These are phyloP conservation scores for Malus hybrid DNA, from an alignment of 331 rosid species.

Conservation along the genomic window DNA sequence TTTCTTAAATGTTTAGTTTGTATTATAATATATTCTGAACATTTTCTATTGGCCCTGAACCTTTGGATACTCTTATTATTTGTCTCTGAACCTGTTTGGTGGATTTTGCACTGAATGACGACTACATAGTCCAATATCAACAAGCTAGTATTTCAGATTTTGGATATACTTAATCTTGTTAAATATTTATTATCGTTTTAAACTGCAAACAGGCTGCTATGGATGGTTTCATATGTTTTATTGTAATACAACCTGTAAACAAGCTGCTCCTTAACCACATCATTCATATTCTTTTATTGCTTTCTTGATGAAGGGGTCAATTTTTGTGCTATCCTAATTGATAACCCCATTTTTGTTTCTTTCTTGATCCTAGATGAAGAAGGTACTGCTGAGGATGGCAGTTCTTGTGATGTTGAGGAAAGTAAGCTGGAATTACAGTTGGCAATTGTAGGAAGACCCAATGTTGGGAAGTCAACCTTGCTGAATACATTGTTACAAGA, in stretches of 20 bases:
- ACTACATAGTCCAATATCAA: neutral
- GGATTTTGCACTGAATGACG: neutral
- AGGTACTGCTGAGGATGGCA: slow-evolving; percentile 28
- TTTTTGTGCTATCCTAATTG: neutral
- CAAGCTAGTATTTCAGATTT: neutral
- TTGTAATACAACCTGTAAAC: neutral
- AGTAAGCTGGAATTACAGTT: slow-evolving; percentile 74
- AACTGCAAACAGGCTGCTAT: neutral
- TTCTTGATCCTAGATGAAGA: slow-evolving; percentile 40
- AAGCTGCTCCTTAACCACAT: neutral
- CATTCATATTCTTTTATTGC: neutral
- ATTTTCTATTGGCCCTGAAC: neutral
- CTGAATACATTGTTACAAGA: slow-evolving; percentile 77
- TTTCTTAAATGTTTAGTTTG: neutral
- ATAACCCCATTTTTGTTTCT: neutral
- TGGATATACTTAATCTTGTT: neutral
- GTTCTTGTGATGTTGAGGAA: slow-evolving; percentile 41
- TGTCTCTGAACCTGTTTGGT: neutral
- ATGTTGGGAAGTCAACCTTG: slow-evolving; percentile 94
- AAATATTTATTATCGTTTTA: neutral
- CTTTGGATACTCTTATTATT: neutral
- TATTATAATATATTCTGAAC: neutral
- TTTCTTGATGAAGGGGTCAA: neutral
- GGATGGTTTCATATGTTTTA: neutral
- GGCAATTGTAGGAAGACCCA: slow-evolving; percentile 96